Evolutionary conservation across 257 asterid genomes (phyloP), one percentile per base, ranked within the genome.

Genomic region (Solanum stenotomum): DNA sequence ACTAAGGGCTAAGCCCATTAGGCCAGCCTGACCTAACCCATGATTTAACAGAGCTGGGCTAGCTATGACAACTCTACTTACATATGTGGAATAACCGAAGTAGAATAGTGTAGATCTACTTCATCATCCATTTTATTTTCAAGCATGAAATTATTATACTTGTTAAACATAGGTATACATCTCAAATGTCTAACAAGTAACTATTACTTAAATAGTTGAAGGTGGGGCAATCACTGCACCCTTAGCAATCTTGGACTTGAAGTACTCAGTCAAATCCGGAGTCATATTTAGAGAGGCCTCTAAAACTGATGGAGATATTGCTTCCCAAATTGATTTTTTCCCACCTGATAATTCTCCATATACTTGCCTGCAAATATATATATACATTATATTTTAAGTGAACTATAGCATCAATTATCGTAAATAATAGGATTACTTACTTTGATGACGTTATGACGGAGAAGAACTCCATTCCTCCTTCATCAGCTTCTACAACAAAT

Each of bases 391-490:
- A 56, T 61, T 56, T 61, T 61, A 61, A 23, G 13, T 23, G 14
- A 61, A 9, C 6, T 40, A 40, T 40, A 40, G 44, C 44, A 10
- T 40, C 44, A 40, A 40, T 10, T 40, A 40, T 40, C 44, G 13
- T 40, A 74, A 10, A 34, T 22, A 37, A 18, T 35, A 75, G 46
- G 8, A 82, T 1, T 83, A 85, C 87, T 88, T 89, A 92, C 93
- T 88, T 56, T n/a, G 92, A n/a, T 23, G 92, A 91, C 11, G 91
- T 92, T 68, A 74, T 12, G 8, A 90, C 89, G 0, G 77, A 79
- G 34, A 88, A 89, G 10, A 89, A 87, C 31, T 94, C 92, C 88
- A 94, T 9, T 11, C 93, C 95, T 29, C 90, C 83, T 15, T 25
- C 89, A 49, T n/a, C 91, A 3, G 93, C 92, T 1, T 89, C 8